Conservation (phyloP, 495 filamentous ascomycete genomes). For the Mytilinidion resinicola region DNA sequence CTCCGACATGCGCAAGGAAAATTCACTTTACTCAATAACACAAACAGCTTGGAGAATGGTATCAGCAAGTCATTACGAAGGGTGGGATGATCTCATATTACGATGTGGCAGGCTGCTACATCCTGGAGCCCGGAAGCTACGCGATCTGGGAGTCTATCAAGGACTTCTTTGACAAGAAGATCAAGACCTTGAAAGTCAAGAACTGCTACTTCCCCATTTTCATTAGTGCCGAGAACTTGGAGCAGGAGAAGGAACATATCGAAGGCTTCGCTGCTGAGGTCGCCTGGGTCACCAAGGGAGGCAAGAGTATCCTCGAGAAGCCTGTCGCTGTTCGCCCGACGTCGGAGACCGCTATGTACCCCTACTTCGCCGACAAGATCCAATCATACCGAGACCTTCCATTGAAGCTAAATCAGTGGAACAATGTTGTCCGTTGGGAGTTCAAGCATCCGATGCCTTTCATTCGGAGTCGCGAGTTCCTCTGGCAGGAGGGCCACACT, state of each 20-base stretch:
- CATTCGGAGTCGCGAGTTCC: slow-evolving; percentile 84
- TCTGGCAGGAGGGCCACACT: slow-evolving; percentile 98
- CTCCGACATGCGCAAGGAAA: no score
- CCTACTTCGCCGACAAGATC: slow-evolving; percentile 96
- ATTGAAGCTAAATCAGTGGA: slow-evolving; percentile 93
- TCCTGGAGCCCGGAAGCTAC: slow-evolving; percentile 73
- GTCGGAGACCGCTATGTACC: slow-evolving; percentile 90
- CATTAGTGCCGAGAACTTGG: slow-evolving; percentile 70
- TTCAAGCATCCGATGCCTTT: slow-evolving; percentile 97
- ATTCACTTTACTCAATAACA: no score
- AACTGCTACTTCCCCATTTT: slow-evolving; percentile 96
- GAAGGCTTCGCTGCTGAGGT: slow-evolving; percentile 97
- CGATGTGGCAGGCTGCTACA: slow-evolving; percentile 92
- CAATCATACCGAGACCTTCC: slow-evolving; percentile 89
- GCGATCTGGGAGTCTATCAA: slow-evolving; percentile 91
- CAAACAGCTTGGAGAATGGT: no score
- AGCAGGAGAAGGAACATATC: slow-evolving; percentile 93
- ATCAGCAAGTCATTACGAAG: slow-evolving; percentile 75
- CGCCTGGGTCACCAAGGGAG: slow-evolving; percentile 96
- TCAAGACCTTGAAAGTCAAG: slow-evolving; percentile 83
- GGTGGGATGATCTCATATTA: slow-evolving; percentile 92
- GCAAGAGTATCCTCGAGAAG: slow-evolving; percentile 84
- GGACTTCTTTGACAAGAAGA: slow-evolving; percentile 77
- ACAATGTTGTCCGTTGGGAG: slow-evolving; percentile 96
- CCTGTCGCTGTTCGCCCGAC: slow-evolving; percentile 95